Evolutionary conservation across 345 rosid genomes (phyloP).

Genomic region (Linum lewisii): DNA sequence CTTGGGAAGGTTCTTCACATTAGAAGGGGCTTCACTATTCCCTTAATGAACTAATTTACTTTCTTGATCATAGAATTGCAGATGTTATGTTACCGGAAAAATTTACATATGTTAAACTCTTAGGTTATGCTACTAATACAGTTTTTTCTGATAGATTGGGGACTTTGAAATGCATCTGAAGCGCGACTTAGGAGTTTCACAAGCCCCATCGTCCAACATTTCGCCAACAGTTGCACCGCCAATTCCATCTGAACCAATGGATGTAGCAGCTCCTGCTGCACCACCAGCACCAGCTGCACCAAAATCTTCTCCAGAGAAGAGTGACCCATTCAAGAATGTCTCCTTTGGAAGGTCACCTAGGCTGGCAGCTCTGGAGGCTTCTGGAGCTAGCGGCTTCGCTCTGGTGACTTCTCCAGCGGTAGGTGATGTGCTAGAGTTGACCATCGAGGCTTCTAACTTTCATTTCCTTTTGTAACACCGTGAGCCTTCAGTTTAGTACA

Average conservation of each 20-base stretch:
- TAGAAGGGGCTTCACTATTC: background rate
- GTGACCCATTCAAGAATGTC: constrained; percentile 47
- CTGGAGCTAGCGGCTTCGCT: constrained; percentile 58
- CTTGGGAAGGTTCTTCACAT: constrained; percentile 2
- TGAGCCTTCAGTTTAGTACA: constrained; percentile 5
- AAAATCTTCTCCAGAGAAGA: constrained; percentile 44
- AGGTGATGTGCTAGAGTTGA: constrained; percentile 20
- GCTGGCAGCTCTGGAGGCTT: constrained; percentile 72
- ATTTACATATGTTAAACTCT: background rate
- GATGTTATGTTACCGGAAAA: background rate
- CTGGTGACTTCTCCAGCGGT: constrained; percentile 68
- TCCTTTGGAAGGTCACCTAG: constrained; percentile 60
- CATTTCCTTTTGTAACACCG: background rate
- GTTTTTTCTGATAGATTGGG: constrained; percentile 50
- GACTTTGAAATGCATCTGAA: constrained; percentile 87
- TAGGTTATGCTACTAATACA: background rate
- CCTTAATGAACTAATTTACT: too few relatives aligned
- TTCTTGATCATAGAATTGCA: background rate
- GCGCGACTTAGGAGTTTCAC: constrained; percentile 50
- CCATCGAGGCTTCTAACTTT: background rate
- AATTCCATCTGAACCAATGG: constrained; percentile 71
- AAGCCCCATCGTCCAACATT: constrained; percentile 36
- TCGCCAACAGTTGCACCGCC: constrained; percentile 77
- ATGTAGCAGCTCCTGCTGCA: constrained; percentile 33
- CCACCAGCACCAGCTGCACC: constrained; percentile 32